phyloP scores from a whole-genome alignment of 768 basidiomycete species.

The Austroboletus festivus region DNA sequence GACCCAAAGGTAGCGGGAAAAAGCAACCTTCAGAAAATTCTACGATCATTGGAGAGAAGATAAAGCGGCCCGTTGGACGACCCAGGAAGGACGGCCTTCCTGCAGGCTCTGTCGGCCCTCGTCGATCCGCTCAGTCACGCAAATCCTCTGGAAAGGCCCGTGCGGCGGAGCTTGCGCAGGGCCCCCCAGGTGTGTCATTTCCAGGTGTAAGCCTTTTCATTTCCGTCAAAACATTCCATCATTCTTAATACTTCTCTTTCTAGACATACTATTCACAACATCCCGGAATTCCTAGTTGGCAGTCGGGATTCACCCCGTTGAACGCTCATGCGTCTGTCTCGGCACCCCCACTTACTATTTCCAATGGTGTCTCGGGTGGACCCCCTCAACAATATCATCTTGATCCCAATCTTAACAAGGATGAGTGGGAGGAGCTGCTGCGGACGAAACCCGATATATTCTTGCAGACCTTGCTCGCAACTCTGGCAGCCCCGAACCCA shows the following conservation, averaged over 20 bases:
- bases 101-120: conserved; percentile 60
- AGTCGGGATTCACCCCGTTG: conserved; percentile 29
- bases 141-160: conserved; percentile 35
- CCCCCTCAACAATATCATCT: conserved; percentile 31
- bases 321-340: conserved; percentile 26
- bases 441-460: conserved; percentile 56
- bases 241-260: conserved; percentile 3
- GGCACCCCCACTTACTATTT: conserved; percentile 34
- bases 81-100: conserved; percentile 82
- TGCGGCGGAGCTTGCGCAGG: conserved; percentile 19
- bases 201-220: conserved; percentile 23
- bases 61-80: conserved; percentile 76
- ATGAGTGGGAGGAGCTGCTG: conserved; percentile 65
- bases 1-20: conserved; percentile 79
- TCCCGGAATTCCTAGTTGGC: conserved; percentile 30
- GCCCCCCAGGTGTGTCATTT: conserved; percentile 30
- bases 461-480: conserved; percentile 51
- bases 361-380: conserved; percentile 20
- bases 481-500: conserved; percentile 63
- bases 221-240: not conserved
- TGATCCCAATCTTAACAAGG: conserved; percentile 52
- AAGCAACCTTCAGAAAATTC: conserved; percentile 47
- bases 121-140: conserved; percentile 40
- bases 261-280: conserved; percentile 34
- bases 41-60: conserved; percentile 44